Base-by-base conservation (phyloP, 306 rosid species). In the Cajanus cajan region DNA sequence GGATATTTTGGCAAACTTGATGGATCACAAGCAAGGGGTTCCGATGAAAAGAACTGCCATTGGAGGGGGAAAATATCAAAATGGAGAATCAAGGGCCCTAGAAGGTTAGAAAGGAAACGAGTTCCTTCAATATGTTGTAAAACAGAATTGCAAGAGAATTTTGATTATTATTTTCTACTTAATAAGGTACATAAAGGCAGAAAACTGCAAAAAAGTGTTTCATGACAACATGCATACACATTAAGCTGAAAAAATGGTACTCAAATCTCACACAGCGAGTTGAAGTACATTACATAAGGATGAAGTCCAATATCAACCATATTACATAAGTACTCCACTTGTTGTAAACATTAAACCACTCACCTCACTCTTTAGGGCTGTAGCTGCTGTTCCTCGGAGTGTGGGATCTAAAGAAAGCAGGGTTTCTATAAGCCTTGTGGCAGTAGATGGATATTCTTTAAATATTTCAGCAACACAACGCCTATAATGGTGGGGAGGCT, bases 1-100 rank as follows among this genome's bases (percentile, higher is more conserved):
- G 95, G 97, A 86, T 90, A 94, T 82, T 87, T 92, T 43, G 97
- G 98, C 77, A 94, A 86, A 78, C 85, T 88, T 80, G 97, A 90
- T 68, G 97, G 93, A 80, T 92, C 91, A 51, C 98, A 94, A 43
- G 98, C 88, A 76, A 82, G 84, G 61, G 98, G 97, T 71, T 87
- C 84, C 71, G 79, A 72, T n/a, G 90, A 80, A 77, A 95, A 95
- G 87, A 87, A 95, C 98, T 95, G 89, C 19, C 63, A 79, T 59
- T 51, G 67, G 22, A 88, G 33, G 44, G 18, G 72, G 68, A 12
- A 68, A 83, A 71, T 31, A 71, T 73, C 74, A 68, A 67, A 37
- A 82, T 48, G 21, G 48, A 73, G 58, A 61, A 74, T 80, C 67
- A 54, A 48, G 24, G 24, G 54, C 75, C 74, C 64, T 34, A 55